Base-by-base conservation (phyloP, 345 rosid genomes). In the Citropsis articulata region DNA sequence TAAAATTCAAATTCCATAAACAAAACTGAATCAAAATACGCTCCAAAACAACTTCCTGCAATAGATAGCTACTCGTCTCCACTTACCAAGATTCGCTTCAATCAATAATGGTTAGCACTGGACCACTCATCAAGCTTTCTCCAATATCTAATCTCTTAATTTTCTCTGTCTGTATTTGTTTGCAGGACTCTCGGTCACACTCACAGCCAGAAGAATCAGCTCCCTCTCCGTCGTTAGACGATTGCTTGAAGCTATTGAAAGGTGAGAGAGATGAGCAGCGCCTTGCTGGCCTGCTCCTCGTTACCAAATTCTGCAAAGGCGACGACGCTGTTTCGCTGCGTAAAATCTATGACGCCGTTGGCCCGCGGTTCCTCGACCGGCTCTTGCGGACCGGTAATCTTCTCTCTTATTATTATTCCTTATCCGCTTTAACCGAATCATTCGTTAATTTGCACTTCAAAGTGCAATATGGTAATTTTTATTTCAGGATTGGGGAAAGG, bases 191-290 rank as follows among this genome's bases (percentile, higher is more conserved):
- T 36, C 70, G 60, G 40, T 79, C 50, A 12, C 50, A 45, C 50
- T 18, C 83, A 65, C 73, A 14, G 77, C 73, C 63, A 24, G 50
- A 18, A 53, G 72, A 71, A 70, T 64, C n/a, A 56, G 30, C 77
- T 73, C 82, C 79, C 31, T 83, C 97, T 66, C 85, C 89, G 9
- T 85, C 96, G 6, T 88, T 95, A 2, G 93, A 89, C 0, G 93
- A 93, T 81, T 91, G 94, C 89, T 87, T 95, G 84, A 92, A 82
- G 88, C 85, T 93, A 19, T 60, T 95, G 72, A 91, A 78, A 81
- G 98, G 98, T 60, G 93, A 90, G 81, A 86, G 96, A 66, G 99
- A 95, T 85, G 98, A 95, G 91, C 97, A 93, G 71, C 91, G 92
- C 50, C 94, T 95, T 19, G 98, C 98, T 22, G 98, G 98, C 67